These are phyloP conservation scores for Colletotrichum sp. DNA, from an alignment of 2,329 filamentous ascomycete species.

Conservation along the genomic window DNA sequence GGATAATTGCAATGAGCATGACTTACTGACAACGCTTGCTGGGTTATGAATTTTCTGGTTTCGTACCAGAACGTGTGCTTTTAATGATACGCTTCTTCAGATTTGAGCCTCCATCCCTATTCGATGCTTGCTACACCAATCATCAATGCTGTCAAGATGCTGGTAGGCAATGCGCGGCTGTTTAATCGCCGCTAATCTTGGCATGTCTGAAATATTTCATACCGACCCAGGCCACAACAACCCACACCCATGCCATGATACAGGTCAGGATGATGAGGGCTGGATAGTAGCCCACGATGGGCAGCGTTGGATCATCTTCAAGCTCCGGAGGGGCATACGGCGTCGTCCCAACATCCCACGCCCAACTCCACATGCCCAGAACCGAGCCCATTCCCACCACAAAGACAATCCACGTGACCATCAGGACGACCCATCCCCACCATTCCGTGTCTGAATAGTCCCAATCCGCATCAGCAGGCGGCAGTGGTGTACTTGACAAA, in stretches of 20 bases:
- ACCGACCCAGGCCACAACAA: slow-evolving; percentile 94
- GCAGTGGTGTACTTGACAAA: slow-evolving; percentile 52
- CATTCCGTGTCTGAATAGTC: slow-evolving; percentile 95
- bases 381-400: slow-evolving; percentile 97
- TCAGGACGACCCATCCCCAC: slow-evolving; percentile 96
- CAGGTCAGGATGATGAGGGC: slow-evolving; percentile 90
- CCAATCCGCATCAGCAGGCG: slow-evolving; percentile 65
- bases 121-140: neutral
- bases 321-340: slow-evolving; percentile 95
- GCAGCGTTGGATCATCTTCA: slow-evolving; percentile 91
- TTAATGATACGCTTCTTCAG: neutral
- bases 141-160: neutral
- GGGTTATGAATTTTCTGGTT: neutral
- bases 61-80: neutral
- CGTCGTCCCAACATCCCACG: slow-evolving; percentile 97
- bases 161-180: neutral
- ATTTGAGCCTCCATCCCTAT: neutral
- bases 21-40: neutral
- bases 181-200: slow-evolving; percentile 75
- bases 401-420: slow-evolving; percentile 94
- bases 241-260: slow-evolving; percentile 99
- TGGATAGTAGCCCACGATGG: slow-evolving; percentile 97
- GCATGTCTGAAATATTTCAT: slow-evolving; percentile 99
- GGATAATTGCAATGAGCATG: neutral
- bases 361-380: slow-evolving; percentile 96